Evolutionary conservation across 495 filamentous ascomycete genomes (phyloP).

Genomic region (Hyphodiscus hymeniophilus): DNA sequence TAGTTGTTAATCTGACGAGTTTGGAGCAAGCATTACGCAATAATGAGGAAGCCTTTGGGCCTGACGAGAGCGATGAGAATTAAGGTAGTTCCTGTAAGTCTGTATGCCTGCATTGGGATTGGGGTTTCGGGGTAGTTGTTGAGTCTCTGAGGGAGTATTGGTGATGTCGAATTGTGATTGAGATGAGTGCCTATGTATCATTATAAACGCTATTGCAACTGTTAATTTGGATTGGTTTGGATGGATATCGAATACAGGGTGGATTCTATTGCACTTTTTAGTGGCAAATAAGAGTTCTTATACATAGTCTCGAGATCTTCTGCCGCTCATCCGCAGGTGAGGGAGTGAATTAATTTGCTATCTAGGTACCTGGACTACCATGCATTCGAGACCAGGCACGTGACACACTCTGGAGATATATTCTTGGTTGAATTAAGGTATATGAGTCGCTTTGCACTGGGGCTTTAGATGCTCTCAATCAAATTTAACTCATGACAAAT

Average conservation of each 20-base stretch:
- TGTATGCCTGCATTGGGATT: constrained; percentile 14
- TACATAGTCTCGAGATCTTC: background rate
- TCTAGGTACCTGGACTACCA: too few species aligned
- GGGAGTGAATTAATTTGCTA: too few species aligned
- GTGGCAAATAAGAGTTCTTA: constrained; percentile 5
- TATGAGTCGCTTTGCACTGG: too few species aligned
- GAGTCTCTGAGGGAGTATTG: background rate
- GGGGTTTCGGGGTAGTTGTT: constrained; percentile 4
- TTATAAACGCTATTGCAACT: constrained; percentile 4
- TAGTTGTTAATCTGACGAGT: constrained; percentile 10
- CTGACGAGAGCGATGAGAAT: constrained; percentile 15
- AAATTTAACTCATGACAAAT: too few species aligned
- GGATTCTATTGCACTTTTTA: constrained; percentile 11
- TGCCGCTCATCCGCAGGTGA: too few species aligned
- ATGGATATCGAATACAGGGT: background rate
- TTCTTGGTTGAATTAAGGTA: too few species aligned
- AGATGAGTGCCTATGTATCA: constrained; percentile 18
- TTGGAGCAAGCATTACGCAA: constrained; percentile 10
- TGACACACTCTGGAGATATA: too few species aligned
- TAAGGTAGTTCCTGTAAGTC: constrained; percentile 6
- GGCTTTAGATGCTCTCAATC: too few species aligned
- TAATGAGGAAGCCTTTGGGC: constrained; percentile 17
- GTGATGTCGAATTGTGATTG: too few species aligned
- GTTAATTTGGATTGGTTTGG: constrained; percentile 8
- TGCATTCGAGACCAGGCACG: too few species aligned